These are phyloP conservation scores for Amaranthus palmeri DNA, from an alignment of 148 eudicot species.

Conservation along the genomic window DNA sequence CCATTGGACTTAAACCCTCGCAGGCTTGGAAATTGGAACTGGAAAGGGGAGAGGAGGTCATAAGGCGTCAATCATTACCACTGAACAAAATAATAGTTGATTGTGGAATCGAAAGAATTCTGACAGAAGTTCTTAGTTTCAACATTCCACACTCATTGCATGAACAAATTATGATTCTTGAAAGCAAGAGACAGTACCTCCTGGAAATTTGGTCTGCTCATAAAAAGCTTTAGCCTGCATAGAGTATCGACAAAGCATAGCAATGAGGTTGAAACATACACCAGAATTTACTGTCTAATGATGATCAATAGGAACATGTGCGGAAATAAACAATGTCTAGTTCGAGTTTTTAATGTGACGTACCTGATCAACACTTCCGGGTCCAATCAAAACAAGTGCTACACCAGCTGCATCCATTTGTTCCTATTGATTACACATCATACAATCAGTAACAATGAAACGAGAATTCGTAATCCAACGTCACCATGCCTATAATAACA, in stretches of 20 bases:
- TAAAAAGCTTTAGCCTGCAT: slow-evolving; percentile 70
- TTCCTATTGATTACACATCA: slow-evolving; percentile 40
- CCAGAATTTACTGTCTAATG: neutral
- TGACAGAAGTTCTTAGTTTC: too few species aligned
- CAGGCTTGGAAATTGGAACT: too few species aligned
- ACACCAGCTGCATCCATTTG: slow-evolving; percentile 87
- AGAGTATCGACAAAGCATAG: slow-evolving; percentile 2
- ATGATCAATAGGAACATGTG: slow-evolving; percentile 3
- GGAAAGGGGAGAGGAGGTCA: too few species aligned
- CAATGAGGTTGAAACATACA: neutral
- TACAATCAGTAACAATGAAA: slow-evolving; percentile 10
- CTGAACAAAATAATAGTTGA: too few species aligned
- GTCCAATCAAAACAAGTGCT: slow-evolving; percentile 87
- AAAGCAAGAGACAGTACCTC: slow-evolving; percentile 47
- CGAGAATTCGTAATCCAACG: neutral
- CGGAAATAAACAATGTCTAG: neutral
- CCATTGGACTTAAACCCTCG: too few species aligned
- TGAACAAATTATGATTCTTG: neutral
- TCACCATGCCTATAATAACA: neutral
- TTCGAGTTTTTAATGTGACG: neutral
- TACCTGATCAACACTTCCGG: slow-evolving; percentile 93
- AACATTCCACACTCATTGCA: neutral
- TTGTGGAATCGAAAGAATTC: too few species aligned
- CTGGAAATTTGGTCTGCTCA: slow-evolving; percentile 79
- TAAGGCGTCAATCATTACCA: too few species aligned